A percentile compares a stretch with the other conserved stretches of the same genome.
These are phyloP conservation scores for Periconia digitata DNA, from an alignment of 2,329 filamentous ascomycete genomes.

Conservation along the genomic window DNA sequence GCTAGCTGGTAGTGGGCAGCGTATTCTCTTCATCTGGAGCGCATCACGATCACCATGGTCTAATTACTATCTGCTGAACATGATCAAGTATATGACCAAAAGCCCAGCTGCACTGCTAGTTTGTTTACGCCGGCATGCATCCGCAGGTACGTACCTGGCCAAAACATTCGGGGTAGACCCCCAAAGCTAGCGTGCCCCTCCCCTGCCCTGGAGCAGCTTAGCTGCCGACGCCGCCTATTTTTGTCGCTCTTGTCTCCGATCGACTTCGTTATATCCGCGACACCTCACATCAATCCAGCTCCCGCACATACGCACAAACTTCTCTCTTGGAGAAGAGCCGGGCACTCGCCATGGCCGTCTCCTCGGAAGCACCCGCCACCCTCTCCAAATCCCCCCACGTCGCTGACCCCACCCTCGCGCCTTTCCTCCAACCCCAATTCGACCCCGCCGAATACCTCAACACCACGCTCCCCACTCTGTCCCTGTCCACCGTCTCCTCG, in stretches of 20 bases:
- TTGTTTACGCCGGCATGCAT: too few relatives aligned
- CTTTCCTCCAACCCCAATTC: slow-evolving; percentile 76
- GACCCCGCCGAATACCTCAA: slow-evolving; percentile 88
- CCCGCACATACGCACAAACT: too few relatives aligned
- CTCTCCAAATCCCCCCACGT: slow-evolving; percentile 55
- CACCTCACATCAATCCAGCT: neutral
- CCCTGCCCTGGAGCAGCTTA: slow-evolving; percentile 7
- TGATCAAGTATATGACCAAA: too few relatives aligned
- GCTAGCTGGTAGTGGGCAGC: too few relatives aligned
- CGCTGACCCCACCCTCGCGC: slow-evolving; percentile 70
- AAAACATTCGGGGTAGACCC: neutral
- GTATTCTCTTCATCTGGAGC: too few relatives aligned
- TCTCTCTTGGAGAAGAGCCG: too few relatives aligned
- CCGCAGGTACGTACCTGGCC: too few relatives aligned
- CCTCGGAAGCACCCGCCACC: neutral
- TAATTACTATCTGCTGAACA: too few relatives aligned
- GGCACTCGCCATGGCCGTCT: neutral
- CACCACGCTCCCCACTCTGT: slow-evolving; percentile 69
- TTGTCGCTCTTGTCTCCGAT: neutral
- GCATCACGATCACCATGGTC: too few relatives aligned
- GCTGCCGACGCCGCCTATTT: slow-evolving; percentile 12
- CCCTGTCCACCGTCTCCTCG: slow-evolving; percentile 48
- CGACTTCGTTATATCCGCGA: neutral
- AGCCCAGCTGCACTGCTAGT: too few relatives aligned
- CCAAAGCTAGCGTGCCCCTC: slow-evolving; percentile 17